Conservation (phyloP, 257 asterid species). For the Solanum infundibuliforme region DNA sequence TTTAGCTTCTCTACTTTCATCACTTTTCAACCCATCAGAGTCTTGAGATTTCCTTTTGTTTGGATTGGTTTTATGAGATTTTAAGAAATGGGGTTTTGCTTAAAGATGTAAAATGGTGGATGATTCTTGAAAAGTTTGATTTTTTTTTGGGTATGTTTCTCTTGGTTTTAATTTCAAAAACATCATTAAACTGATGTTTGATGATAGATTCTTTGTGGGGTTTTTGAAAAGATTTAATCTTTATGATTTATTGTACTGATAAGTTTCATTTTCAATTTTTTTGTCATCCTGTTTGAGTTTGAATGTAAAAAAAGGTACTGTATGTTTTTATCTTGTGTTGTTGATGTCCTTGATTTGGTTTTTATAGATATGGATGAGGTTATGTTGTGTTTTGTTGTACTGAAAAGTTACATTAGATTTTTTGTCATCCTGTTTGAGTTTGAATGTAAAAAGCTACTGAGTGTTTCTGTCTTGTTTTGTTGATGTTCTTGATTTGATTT, state of each 20-base stretch:
- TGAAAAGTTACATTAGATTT: not conserved
- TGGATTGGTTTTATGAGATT: not conserved
- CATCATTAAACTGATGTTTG: not conserved
- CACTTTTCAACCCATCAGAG: not conserved
- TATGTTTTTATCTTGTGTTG: not conserved
- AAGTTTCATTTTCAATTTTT: not conserved
- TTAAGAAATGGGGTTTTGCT: constrained; percentile 25
- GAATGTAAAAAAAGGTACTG: not conserved
- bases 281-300: not conserved
- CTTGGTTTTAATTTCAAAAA: not conserved
- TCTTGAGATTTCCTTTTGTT: not conserved
- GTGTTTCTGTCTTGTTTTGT: not conserved
- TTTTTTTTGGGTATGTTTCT: constrained; percentile 31
- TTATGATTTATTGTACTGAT: not conserved
- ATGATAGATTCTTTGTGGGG: not conserved
- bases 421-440: not conserved
- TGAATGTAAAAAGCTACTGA: not conserved
- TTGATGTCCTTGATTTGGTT: not conserved
- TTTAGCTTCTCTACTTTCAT: not conserved
- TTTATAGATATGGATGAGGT: not conserved
- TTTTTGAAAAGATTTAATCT: constrained; percentile 9
- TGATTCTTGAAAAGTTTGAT: constrained; percentile 26
- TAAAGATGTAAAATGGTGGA: constrained; percentile 28
- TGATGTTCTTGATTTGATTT: not conserved
- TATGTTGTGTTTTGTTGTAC: not conserved